Percentiles rank a stretch among this genome's conserved stretches.
Evolutionary conservation across 2,329 filamentous ascomycete genomes (phyloP).

Genomic region (Sporothrix protearum): DNA sequence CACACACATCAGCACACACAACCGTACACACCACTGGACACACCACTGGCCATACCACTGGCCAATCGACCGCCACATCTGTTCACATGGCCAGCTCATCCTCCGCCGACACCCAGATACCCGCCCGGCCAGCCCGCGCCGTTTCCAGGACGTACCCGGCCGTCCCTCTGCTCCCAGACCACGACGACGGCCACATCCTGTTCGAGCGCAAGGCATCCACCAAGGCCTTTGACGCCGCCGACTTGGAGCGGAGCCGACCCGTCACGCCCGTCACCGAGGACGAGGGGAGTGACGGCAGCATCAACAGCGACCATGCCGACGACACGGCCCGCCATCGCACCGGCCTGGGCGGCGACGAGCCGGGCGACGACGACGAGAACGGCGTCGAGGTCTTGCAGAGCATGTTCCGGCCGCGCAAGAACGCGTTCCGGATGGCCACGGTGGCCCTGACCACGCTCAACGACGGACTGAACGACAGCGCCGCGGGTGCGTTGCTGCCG

Average conservation of each 20-base stretch:
- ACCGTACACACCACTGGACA: slow-evolving; percentile 36
- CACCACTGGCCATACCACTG: slow-evolving; percentile 28
- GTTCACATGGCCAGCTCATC: not conserved
- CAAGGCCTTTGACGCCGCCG: slow-evolving; percentile 28
- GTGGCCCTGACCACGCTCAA: slow-evolving; percentile 64
- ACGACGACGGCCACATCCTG: slow-evolving; percentile 9
- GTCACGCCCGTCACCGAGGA: slow-evolving; percentile 39
- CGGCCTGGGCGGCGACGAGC: slow-evolving; percentile 24
- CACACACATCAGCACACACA: slow-evolving; percentile 35
- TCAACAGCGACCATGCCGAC: slow-evolving; percentile 11
- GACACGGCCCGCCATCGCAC: not conserved
- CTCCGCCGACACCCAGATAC: not conserved
- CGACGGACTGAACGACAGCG: slow-evolving; percentile 70
- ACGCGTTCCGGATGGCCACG: slow-evolving; percentile 64
- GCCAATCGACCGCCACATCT: not conserved
- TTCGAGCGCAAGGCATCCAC: slow-evolving; percentile 14
- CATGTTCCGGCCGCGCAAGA: slow-evolving; percentile 61
- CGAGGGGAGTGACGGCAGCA: slow-evolving; percentile 28
- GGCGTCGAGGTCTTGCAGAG: slow-evolving; percentile 51
- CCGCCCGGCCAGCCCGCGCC: slow-evolving; percentile 27
- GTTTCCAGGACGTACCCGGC: slow-evolving; percentile 41
- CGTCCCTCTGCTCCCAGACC: slow-evolving; percentile 36
- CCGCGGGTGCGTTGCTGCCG: slow-evolving; percentile 73
- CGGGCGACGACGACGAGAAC: slow-evolving; percentile 36
- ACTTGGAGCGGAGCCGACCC: slow-evolving; percentile 55